Evolutionary conservation across 257 asterid genomes (phyloP), one percentile per base, ranked within the genome.

Genomic region (Misopates orontium): DNA sequence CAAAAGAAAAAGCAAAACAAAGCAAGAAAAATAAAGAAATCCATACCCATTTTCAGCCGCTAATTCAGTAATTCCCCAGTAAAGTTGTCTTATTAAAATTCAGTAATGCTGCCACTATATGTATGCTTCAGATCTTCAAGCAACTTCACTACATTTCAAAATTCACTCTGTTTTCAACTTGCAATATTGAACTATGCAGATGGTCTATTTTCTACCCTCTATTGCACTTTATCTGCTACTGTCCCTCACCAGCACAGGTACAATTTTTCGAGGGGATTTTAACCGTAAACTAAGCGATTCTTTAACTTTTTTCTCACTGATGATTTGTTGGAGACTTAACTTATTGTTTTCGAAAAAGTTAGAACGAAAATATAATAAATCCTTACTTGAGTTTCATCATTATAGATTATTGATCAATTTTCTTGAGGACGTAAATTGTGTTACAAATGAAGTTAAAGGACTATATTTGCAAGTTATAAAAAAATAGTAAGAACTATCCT

Each of bases 221-320:
- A 42, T 69, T 51, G 20, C 70, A 13, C 70, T 81, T 79, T 62
- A 68, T 76, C n/a, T 78, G 9, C 55, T 77, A 55, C 71, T 71
- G 62, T 78, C 63, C 20, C 71, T 84, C 52, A 60, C 73, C 28
- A 48, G 66, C 66, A 80, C 90, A 78, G 42, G 95, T 86, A 79
- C 21, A 42, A 10, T 53, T 25, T 21, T 51, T n/a, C n/a, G n/a
- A n/a, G n/a, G n/a, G n/a, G n/a, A n/a, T n/a, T n/a, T n/a, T n/a
- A n/a, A n/a, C n/a, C n/a, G n/a, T n/a, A n/a, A n/a, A n/a, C n/a
- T n/a, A n/a, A n/a, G n/a, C n/a, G n/a, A n/a, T n/a, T 5, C 47
- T 18, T 3, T 1, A 13, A n/a, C 1, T 13, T n/a, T 44, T 23
- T 36, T 12, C 11, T 28, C n/a, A n/a, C n/a, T n/a, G n/a, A n/a